phyloP scores from a whole-genome alignment of 305 asterid genomes.

The Fraxinus sp. region DNA sequence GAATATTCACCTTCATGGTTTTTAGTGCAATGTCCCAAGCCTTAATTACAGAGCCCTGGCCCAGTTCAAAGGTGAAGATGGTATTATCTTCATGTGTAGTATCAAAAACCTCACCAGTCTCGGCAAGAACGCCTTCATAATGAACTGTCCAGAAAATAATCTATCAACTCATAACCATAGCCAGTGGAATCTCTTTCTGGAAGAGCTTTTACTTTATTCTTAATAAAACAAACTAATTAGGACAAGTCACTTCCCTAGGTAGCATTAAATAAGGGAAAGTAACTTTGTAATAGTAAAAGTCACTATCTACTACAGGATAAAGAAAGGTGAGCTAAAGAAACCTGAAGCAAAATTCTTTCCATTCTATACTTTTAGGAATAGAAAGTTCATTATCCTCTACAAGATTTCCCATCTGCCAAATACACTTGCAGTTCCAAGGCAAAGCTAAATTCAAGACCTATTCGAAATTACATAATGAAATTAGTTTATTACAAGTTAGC shows the following conservation, averaged over 20 bases:
- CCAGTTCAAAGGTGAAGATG: slow-evolving; percentile 79
- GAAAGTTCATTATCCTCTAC: not conserved
- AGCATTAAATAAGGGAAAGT: not conserved
- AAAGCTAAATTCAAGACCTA: not conserved
- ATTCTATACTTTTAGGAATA: not conserved
- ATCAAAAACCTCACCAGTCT: slow-evolving; percentile 90
- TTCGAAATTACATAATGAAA: not conserved
- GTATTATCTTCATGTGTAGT: slow-evolving; percentile 91
- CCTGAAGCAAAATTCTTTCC: not conserved
- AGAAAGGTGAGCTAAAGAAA: not conserved
- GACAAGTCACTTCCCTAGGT: not conserved
- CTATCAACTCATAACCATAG: not conserved
- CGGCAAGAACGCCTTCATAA: slow-evolving; percentile 85
- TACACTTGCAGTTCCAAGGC: not conserved
- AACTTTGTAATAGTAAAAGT: not conserved
- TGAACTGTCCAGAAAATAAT: slow-evolving; percentile 54
- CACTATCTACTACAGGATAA: not conserved
- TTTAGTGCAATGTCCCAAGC: slow-evolving; percentile 91
- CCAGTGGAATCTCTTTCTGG: not conserved
- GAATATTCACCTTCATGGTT: slow-evolving; percentile 77
- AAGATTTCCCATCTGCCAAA: not conserved
- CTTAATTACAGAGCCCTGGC: slow-evolving; percentile 79
- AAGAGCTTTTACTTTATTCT: not conserved
- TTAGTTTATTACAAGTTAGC: not conserved
- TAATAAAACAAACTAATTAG: not conserved